Evolutionary conservation across 2,329 filamentous ascomycete genomes (phyloP), one percentile per base, ranked within the genome.

Genomic region (Alternaria longipes): DNA sequence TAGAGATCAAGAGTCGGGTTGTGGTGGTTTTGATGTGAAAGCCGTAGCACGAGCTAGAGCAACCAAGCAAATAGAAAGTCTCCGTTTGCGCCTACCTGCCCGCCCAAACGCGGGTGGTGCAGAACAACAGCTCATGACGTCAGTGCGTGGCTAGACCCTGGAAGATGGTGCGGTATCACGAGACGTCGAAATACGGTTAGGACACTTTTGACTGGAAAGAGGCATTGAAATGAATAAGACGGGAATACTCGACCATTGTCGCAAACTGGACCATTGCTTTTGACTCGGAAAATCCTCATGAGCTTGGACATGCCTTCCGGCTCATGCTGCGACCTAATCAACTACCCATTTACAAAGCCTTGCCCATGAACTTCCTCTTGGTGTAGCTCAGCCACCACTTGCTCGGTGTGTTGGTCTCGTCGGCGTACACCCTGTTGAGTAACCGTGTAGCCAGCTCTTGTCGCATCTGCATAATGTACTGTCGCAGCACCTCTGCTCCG

Each of bases 331-430:
- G 38, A 38, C 12, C 22, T 45, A 28, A 5, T 26, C 49, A 22
- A 16, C 40, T 41, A 16, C 12, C 28, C 32, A 4, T 61, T 53
- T 74, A 79, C 69, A 80, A 69, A 20, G 81, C 76, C 88, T 98
- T 98, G 79, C 94, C 94, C 95, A 99, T 98, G 78, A 99, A 99
- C 88, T 97, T 97, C 83, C 95, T 90, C 89, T 98, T 98, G 55
- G 92, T 92, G 80, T 97, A 99, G 85, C 95, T 98, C 79, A 99
- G 82, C 95, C 95, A 99, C 92, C 94, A 98, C 59, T 89, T 89
- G 67, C 81, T 92, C 80, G 84, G 94, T 81, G 77, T 87, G 80
- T 80, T 78, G 28, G 74, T 86, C 70, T 82, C 86, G 67, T 94
- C 93, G 56, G 91, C 90, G 78, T 97, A 99, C 67, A 99, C 90